Percentiles rank a stretch among this genome's conserved stretches.
Conservation (phyloP, 2,329 filamentous ascomycete genomes). For the Eutypa lata region DNA sequence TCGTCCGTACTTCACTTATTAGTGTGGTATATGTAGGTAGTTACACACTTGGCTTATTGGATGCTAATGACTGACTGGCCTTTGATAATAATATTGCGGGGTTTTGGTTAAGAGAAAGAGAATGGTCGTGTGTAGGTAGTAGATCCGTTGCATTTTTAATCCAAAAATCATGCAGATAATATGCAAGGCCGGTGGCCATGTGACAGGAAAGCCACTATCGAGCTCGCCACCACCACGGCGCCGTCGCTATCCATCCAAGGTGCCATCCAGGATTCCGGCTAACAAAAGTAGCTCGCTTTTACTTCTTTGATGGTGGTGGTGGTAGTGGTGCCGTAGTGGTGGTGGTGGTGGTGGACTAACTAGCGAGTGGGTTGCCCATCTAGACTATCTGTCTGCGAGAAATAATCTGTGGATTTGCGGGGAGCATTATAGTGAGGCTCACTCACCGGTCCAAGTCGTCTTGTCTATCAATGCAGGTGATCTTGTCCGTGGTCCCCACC, state of each 20-base stretch:
- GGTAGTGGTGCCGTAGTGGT: too few species aligned
- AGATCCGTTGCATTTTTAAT: too few species aligned
- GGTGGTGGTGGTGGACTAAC: too few species aligned
- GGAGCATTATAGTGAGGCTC: neutral
- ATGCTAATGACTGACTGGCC: too few species aligned
- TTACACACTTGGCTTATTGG: too few species aligned
- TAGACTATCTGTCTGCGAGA: too few species aligned
- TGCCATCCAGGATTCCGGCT: neutral
- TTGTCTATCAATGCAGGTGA: neutral
- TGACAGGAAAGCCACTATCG: neutral
- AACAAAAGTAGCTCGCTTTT: neutral
- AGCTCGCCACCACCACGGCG: neutral
- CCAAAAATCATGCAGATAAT: too few species aligned
- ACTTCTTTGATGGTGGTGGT: neutral
- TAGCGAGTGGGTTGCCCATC: too few species aligned
- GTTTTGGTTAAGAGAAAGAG: too few species aligned
- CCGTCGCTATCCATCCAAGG: neutral
- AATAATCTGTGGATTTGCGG: neutral
- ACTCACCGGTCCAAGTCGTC: neutral
- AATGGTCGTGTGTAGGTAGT: too few species aligned
- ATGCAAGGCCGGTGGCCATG: neutral
- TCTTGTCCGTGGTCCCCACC: neutral
- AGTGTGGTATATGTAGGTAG: neutral
- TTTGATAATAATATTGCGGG: too few species aligned
- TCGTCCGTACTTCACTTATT: neutral